Evolutionary conservation across 2,329 filamentous ascomycete genomes (phyloP).

Genomic region (Emmonsiellopsis sp.): DNA sequence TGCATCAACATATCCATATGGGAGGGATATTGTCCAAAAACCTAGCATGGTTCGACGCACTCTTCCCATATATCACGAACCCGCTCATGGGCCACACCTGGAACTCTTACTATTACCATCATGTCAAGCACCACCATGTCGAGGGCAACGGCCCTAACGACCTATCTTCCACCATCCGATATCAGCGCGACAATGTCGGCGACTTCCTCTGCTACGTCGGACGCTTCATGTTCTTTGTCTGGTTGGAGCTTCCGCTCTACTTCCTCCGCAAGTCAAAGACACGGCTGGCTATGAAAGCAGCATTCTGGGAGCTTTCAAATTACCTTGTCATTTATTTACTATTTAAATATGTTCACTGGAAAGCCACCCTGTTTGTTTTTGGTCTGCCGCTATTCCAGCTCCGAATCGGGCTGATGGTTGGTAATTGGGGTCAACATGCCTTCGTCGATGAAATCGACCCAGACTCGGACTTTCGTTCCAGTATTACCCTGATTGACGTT

Average conservation of each 20-base stretch:
- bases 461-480: slow-evolving; percentile 68
- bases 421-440: slow-evolving; percentile 78
- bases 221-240: slow-evolving; percentile 64
- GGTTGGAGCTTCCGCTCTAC: slow-evolving; percentile 67
- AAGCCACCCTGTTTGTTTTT: slow-evolving; percentile 55
- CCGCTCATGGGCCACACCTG: slow-evolving; percentile 75
- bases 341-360: slow-evolving; percentile 41
- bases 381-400: slow-evolving; percentile 58
- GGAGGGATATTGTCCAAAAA: slow-evolving; percentile 55
- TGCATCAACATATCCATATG: slow-evolving; percentile 78
- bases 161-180: slow-evolving; percentile 65
- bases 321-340: slow-evolving; percentile 47
- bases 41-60: slow-evolving; percentile 49
- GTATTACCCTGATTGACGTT: slow-evolving; percentile 71
- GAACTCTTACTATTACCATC: slow-evolving; percentile 79
- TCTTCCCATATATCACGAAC: slow-evolving; percentile 66
- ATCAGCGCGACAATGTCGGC: slow-evolving; percentile 59
- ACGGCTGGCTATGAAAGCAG: slow-evolving; percentile 46
- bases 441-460: slow-evolving; percentile 68
- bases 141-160: slow-evolving; percentile 72
- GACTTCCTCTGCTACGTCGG: slow-evolving; percentile 65
- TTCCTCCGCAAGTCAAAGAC: slow-evolving; percentile 57
- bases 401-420: slow-evolving; percentile 66
- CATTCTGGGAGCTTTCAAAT: slow-evolving; percentile 52
- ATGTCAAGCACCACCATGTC: slow-evolving; percentile 78